A percentile compares a stretch with the other conserved stretches of the same genome.
phyloP scores from a whole-genome alignment of 2,329 filamentous ascomycete species.

The Graphium sp. region DNA sequence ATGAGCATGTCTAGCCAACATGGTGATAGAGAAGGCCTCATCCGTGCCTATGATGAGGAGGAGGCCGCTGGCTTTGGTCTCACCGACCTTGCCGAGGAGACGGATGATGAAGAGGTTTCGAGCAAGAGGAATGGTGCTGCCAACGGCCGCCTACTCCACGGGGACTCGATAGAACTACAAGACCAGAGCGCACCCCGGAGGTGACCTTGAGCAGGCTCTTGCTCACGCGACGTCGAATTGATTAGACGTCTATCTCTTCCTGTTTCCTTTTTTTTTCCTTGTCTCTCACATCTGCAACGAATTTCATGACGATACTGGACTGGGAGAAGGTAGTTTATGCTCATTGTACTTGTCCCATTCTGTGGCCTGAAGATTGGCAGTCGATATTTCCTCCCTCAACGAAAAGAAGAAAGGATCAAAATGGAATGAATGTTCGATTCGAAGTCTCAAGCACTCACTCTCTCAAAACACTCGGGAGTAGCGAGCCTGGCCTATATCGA shows the following conservation, averaged over 20 bases:
- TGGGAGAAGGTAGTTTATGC: too few relatives aligned
- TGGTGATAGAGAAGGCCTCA: conserved; percentile 65
- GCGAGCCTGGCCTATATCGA: too few relatives aligned
- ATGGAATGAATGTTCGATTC: too few relatives aligned
- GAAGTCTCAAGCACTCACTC: too few relatives aligned
- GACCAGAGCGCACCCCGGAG: conserved; percentile 20
- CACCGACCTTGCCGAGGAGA: conserved; percentile 63
- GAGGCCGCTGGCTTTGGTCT: conserved; percentile 58
- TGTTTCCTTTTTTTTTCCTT: conserved; percentile 2
- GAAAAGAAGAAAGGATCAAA: too few relatives aligned
- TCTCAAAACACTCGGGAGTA: too few relatives aligned
- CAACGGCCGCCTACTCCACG: conserved; percentile 24
- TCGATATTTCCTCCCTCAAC: too few relatives aligned
- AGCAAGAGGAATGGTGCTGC: conserved; percentile 16
- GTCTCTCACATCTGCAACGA: neutral
- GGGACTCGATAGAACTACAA: conserved; percentile 31
- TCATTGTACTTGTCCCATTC: too few relatives aligned
- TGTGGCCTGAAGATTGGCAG: too few relatives aligned
- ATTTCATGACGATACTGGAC: too few relatives aligned
- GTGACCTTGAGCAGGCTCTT: neutral
- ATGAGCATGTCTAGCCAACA: conserved; percentile 48
- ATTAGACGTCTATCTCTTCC: conserved; percentile 1
- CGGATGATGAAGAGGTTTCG: conserved; percentile 41
- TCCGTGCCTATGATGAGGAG: conserved; percentile 81
- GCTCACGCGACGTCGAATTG: neutral